phyloP scores from a whole-genome alignment of 805 yeast genomes.

The Candida verbasci region DNA sequence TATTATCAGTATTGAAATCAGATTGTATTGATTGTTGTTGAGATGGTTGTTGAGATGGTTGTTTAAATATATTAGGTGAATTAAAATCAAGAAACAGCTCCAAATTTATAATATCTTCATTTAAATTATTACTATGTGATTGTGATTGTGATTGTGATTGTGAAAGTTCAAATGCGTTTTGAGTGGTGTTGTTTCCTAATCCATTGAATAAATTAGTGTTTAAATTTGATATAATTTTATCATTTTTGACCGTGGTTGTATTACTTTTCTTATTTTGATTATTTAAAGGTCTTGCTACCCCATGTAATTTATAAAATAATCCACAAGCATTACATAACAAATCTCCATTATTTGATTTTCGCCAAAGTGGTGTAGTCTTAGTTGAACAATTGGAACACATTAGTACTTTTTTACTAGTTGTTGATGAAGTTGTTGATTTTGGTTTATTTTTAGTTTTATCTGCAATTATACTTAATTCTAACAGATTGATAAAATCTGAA shows the following conservation, averaged over 20 bases:
- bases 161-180: not conserved
- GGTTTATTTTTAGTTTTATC: conserved; percentile 12
- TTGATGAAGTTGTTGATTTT: not conserved
- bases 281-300: conserved; percentile 39
- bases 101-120: conserved; percentile 13
- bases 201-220: conserved; percentile 22
- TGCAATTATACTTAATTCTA: conserved; percentile 31
- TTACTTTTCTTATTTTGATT: conserved; percentile 9
- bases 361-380: conserved; percentile 42
- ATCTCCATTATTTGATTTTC: conserved; percentile 39
- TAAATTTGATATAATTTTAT: conserved; percentile 19
- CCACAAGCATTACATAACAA: conserved; percentile 45
- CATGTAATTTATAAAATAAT: conserved; percentile 41
- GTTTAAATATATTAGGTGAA: not conserved
- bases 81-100: conserved; percentile 16
- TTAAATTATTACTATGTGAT: not conserved
- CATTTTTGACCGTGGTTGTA: conserved; percentile 9
- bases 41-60: not conserved
- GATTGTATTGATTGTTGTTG: not conserved
- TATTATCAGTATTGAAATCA: conserved; percentile 6
- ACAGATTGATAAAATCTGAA: conserved; percentile 32
- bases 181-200: conserved; percentile 5
- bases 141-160: not conserved
- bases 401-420: conserved; percentile 16
- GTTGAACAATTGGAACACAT: conserved; percentile 43